Evolutionary conservation across 1,284 basidiomycete genomes (phyloP).

Genomic region (Lentinus polychrous): DNA sequence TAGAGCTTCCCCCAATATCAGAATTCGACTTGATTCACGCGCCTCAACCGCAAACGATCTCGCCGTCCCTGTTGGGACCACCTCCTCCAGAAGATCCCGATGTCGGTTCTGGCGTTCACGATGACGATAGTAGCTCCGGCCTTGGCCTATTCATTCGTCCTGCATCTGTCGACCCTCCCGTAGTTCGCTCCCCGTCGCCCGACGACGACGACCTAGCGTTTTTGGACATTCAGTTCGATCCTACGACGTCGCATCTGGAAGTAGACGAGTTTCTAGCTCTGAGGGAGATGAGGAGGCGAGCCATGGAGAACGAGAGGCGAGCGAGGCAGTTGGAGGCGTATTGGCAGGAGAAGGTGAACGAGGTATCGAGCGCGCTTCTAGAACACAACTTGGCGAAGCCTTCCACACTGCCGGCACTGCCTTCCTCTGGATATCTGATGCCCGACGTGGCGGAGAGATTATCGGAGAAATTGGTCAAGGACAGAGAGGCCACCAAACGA

Average conservation of each 20-base stretch:
- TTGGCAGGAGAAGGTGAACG: slow-evolving; percentile 23
- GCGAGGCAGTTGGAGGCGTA: slow-evolving; percentile 32
- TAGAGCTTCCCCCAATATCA: slow-evolving; percentile 5
- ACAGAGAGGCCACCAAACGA: slow-evolving; percentile 15
- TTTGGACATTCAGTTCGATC: slow-evolving; percentile 31
- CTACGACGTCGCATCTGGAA: slow-evolving; percentile 27
- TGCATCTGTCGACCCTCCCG: slow-evolving; percentile 18
- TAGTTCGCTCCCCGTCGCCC: slow-evolving; percentile 40
- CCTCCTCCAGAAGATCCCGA: slow-evolving; percentile 10
- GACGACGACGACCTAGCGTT: slow-evolving; percentile 33
- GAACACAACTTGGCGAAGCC: too few species aligned
- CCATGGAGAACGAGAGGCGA: slow-evolving; percentile 33
- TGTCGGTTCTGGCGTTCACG: too few species aligned
- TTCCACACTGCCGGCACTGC: too few species aligned
- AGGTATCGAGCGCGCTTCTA: slow-evolving; percentile 16
- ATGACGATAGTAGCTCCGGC: slow-evolving; percentile 6
- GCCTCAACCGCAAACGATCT: slow-evolving; percentile 8
- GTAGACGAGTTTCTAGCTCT: slow-evolving; percentile 25
- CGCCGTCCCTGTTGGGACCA: slow-evolving; percentile 15
- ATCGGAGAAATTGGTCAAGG: background rate
- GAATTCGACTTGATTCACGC: slow-evolving; percentile 3
- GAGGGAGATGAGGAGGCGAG: slow-evolving; percentile 31
- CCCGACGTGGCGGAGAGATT: too few species aligned
- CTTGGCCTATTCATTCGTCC: slow-evolving; percentile 21
- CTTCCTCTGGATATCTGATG: too few species aligned